These are phyloP conservation scores for Hysterangium stoloniferum DNA, from an alignment of 768 basidiomycete species.

Conservation along the genomic window DNA sequence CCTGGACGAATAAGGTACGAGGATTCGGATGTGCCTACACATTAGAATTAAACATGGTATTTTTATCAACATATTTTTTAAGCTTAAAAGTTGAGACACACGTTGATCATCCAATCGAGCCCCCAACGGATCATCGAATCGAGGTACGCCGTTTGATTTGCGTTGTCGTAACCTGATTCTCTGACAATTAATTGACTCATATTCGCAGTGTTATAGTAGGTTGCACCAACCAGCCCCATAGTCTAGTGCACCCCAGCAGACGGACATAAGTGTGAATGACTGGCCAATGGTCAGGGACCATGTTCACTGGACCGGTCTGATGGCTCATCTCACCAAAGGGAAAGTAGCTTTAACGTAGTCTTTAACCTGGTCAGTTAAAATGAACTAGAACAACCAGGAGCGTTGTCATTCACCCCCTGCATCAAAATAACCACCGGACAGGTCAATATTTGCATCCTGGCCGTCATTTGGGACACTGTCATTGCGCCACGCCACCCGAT, in stretches of 20 bases:
- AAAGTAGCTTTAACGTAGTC: conserved; percentile 88
- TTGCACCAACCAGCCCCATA: conserved; percentile 57
- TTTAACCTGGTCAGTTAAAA: conserved; percentile 20
- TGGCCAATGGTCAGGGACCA: conserved; percentile 21
- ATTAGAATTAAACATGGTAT: conserved; percentile 5
- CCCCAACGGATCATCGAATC: conserved; percentile 89
- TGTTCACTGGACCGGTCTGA: conserved; percentile 3
- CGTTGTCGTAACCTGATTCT: conserved; percentile 67
- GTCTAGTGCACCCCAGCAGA: conserved; percentile 87
- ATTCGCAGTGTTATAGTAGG: no score
- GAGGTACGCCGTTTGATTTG: conserved; percentile 87
- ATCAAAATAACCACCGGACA: conserved; percentile 88
- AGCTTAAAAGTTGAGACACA: conserved; percentile 17
- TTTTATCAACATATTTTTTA: not conserved
- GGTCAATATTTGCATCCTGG: conserved; percentile 58
- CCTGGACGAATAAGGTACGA: conserved; percentile 67
- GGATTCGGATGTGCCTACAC: conserved; percentile 70
- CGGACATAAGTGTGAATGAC: conserved; percentile 77
- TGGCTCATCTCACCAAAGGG: conserved; percentile 50
- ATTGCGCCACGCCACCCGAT: conserved; percentile 85
- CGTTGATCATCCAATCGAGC: conserved; percentile 88
- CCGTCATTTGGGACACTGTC: conserved; percentile 75
- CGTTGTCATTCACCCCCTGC: conserved; percentile 62
- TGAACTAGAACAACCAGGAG: not conserved
- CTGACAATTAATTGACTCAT: no score